A percentile compares a stretch with the other conserved stretches of the same genome.
Conservation (phyloP, 495 filamentous ascomycete genomes). For the Penicillium ucsense region DNA sequence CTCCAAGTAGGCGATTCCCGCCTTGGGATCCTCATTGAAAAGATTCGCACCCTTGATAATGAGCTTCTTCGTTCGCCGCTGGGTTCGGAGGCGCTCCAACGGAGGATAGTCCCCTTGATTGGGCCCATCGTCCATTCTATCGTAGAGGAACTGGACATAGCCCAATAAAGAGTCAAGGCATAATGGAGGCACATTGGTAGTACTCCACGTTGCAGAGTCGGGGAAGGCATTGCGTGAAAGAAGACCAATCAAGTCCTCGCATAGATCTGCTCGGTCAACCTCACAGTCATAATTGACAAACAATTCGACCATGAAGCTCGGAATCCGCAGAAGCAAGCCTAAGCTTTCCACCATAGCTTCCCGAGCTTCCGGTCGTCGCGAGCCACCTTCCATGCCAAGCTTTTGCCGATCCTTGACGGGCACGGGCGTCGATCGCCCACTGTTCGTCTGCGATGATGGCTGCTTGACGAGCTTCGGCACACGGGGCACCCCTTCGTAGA, state of each 20-base stretch:
- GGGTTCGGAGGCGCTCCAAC: slow-evolving; percentile 49
- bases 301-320: slow-evolving; percentile 86
- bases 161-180: slow-evolving; percentile 87
- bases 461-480: slow-evolving; percentile 79
- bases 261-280: slow-evolving; percentile 82
- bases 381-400: slow-evolving; percentile 85
- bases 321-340: slow-evolving; percentile 81
- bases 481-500: slow-evolving; percentile 92
- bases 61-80: slow-evolving; percentile 69
- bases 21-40: slow-evolving; percentile 92
- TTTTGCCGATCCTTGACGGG: slow-evolving; percentile 89
- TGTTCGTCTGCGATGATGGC: slow-evolving; percentile 63
- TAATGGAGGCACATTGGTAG: slow-evolving; percentile 91
- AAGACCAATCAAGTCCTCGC: slow-evolving; percentile 88
- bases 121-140: slow-evolving; percentile 67
- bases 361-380: slow-evolving; percentile 82
- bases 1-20: slow-evolving; percentile 75
- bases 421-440: slow-evolving; percentile 85
- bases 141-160: slow-evolving; percentile 84
- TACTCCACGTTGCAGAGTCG: slow-evolving; percentile 98
- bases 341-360: slow-evolving; percentile 99
- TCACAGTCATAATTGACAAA: slow-evolving; percentile 99
- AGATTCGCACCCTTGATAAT: slow-evolving; percentile 82
- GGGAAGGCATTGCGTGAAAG: slow-evolving; percentile 91
- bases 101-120: slow-evolving; percentile 58